phyloP scores from a whole-genome alignment of 495 filamentous ascomycete genomes.

The Podospora pseudopauciseta region DNA sequence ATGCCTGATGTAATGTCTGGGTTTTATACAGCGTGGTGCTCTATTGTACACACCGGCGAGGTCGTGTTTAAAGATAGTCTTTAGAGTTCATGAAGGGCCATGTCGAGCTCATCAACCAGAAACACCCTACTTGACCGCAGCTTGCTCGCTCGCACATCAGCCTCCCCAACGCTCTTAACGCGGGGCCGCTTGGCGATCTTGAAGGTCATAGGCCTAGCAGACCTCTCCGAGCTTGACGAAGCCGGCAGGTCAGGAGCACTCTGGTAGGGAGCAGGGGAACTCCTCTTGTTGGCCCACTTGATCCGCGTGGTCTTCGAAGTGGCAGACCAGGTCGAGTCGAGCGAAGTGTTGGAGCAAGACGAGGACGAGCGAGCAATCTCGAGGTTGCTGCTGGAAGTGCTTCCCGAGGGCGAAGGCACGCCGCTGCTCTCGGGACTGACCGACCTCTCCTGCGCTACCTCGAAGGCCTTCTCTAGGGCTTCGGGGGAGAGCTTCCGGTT shows the following conservation, averaged over 20 bases:
- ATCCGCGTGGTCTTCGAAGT: background rate
- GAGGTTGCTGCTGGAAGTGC: conserved; percentile 3
- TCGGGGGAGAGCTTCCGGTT: background rate
- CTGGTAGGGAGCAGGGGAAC: background rate
- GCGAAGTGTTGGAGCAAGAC: conserved; percentile 8
- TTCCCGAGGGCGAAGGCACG: background rate
- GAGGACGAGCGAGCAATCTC: conserved; percentile 5
- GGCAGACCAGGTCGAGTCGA: background rate
- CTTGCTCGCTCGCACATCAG: background rate
- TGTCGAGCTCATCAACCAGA: background rate
- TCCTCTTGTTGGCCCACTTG: background rate
- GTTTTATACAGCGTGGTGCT: too few relatives aligned
- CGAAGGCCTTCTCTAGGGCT: too few relatives aligned
- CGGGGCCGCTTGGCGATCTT: background rate
- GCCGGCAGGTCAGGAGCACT: background rate
- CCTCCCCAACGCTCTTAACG: background rate
- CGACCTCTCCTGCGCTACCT: too few relatives aligned
- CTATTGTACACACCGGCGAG: too few relatives aligned
- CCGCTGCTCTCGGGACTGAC: background rate
- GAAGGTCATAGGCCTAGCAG: background rate
- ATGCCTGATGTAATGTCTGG: too few relatives aligned
- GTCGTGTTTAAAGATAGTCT: too few relatives aligned
- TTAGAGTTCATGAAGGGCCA: background rate
- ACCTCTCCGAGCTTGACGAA: background rate
- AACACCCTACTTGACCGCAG: too few relatives aligned